These are phyloP conservation scores for Lolium perenne DNA, from an alignment of 176 grass and related monocot genomes.

Conservation along the genomic window DNA sequence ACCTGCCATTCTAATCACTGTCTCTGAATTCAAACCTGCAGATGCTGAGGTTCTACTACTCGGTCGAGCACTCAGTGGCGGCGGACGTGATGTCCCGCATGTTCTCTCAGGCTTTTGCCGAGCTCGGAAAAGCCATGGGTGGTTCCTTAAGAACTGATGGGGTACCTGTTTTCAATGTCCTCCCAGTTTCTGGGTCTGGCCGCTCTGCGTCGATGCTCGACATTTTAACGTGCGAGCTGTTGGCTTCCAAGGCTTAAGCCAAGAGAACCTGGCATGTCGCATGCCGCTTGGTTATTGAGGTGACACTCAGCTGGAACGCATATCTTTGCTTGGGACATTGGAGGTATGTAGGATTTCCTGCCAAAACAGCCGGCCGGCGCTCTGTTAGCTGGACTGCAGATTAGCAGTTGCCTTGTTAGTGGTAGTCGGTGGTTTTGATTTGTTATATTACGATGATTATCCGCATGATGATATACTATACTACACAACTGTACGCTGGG, in stretches of 20 bases:
- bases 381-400: conserved; percentile 19
- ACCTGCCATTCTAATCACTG: not conserved
- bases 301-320: not conserved
- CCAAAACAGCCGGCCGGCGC: not conserved
- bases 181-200: conserved; percentile 77
- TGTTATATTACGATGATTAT: not conserved
- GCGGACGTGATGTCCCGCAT: conserved; percentile 23
- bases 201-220: conserved; percentile 53
- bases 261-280: conserved; percentile 15
- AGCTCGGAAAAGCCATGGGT: conserved; percentile 33
- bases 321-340: not conserved
- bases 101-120: conserved; percentile 54
- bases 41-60: conserved; percentile 87
- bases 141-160: conserved; percentile 9
- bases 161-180: conserved; percentile 57
- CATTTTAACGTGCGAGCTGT: conserved; percentile 76
- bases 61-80: conserved; percentile 25
- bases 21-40: conserved; percentile 39
- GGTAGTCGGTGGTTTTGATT: not conserved
- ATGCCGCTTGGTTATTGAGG: not conserved
- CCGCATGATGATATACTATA: not conserved
- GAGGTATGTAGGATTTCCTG: not conserved
- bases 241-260: conserved; percentile 65
- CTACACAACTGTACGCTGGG: not conserved
- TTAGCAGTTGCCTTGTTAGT: not conserved